These are phyloP conservation scores for Cordyceps cateniannulata DNA, from an alignment of 2,329 filamentous ascomycete species.

Conservation along the genomic window DNA sequence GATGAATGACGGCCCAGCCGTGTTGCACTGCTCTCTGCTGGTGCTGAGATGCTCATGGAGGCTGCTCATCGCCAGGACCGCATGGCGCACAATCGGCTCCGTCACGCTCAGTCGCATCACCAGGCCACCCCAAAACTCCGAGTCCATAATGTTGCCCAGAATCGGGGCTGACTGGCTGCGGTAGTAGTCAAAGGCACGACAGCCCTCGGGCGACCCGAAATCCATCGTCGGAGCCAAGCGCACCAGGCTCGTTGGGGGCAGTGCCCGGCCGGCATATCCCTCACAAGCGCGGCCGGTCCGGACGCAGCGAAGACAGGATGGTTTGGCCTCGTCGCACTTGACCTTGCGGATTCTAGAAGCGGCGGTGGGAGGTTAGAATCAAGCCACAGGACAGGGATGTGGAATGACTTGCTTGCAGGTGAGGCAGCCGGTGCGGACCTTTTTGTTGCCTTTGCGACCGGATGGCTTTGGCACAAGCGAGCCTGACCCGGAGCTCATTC, in stretches of 20 bases:
- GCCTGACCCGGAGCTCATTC: background rate
- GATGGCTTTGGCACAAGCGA: slow-evolving; percentile 13
- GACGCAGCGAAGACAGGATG: slow-evolving; percentile 45
- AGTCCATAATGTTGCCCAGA: slow-evolving; percentile 37
- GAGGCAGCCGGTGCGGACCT: slow-evolving; percentile 44
- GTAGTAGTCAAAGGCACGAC: slow-evolving; percentile 28
- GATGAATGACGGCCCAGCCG: slow-evolving; percentile 17
- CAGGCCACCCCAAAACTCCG: slow-evolving; percentile 37
- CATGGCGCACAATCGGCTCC: slow-evolving; percentile 42
- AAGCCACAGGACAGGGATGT: background rate
- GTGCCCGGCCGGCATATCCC: slow-evolving; percentile 36
- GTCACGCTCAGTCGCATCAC: slow-evolving; percentile 39
- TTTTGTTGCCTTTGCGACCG: slow-evolving; percentile 36
- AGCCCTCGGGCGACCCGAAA: slow-evolving; percentile 18
- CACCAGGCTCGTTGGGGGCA: slow-evolving; percentile 9
- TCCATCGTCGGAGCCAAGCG: slow-evolving; percentile 15
- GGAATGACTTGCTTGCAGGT: slow-evolving; percentile 45
- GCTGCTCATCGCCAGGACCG: slow-evolving; percentile 43
- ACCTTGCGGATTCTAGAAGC: slow-evolving; percentile 44
- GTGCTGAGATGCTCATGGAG: slow-evolving; percentile 32
- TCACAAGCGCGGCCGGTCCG: slow-evolving; percentile 51
- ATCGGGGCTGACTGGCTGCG: slow-evolving; percentile 30
- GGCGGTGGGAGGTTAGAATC: background rate
- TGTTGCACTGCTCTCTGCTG: slow-evolving; percentile 11
- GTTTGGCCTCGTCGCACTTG: slow-evolving; percentile 51